phyloP scores from a whole-genome alignment of 2,329 filamentous ascomycete genomes.

The Pseudogymnoascus sp. region DNA sequence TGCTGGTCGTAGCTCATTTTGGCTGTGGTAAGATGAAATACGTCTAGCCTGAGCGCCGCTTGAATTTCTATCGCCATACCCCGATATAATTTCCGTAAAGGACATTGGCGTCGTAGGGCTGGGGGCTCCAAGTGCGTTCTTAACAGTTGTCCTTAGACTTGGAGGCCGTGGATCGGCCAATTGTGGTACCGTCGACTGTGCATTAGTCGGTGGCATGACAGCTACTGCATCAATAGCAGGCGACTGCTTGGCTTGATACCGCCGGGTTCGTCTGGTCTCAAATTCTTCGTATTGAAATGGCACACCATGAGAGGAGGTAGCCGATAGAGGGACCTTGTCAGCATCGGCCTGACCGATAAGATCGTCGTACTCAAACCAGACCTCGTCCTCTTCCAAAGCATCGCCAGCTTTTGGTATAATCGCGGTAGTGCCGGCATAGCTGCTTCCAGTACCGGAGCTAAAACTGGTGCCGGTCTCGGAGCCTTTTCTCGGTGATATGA shows the following conservation, averaged over 20 bases:
- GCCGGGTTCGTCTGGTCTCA: constrained; percentile 22
- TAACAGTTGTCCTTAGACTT: constrained; percentile 46
- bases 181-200: constrained; percentile 8
- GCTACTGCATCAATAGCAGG: constrained; percentile 16
- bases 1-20: constrained; percentile 26
- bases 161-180: constrained; percentile 22
- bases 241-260: constrained; percentile 20
- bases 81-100: constrained; percentile 35
- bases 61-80: constrained; percentile 33
- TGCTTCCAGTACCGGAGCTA: constrained; percentile 51
- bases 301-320: constrained; percentile 47
- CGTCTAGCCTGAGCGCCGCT: constrained; percentile 19
- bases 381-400: constrained; percentile 69
- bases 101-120: constrained; percentile 39
- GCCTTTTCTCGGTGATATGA: constrained; percentile 64
- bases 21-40: constrained; percentile 28
- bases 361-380: constrained; percentile 87
- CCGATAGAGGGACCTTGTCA: constrained; percentile 39
- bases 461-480: constrained; percentile 55
- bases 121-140: constrained; percentile 38
- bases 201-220: constrained; percentile 15
- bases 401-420: constrained; percentile 54
- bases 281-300: constrained; percentile 50
- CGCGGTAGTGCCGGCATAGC: constrained; percentile 56
- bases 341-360: constrained; percentile 60